Evolutionary conservation across 257 asterid genomes (phyloP).

Genomic region (Lycium ferocissimum): DNA sequence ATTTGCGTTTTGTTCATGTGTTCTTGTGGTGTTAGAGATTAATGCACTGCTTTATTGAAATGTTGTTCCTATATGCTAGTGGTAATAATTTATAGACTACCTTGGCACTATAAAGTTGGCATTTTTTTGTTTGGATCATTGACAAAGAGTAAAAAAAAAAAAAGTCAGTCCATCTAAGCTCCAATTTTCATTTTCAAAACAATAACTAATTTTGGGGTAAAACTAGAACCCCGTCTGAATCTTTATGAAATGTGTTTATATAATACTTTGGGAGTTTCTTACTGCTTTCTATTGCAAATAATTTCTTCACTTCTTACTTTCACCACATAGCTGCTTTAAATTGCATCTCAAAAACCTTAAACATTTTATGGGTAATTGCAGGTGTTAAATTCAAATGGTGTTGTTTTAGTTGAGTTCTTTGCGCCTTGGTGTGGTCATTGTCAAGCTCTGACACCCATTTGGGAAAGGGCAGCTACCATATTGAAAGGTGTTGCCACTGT

Average conservation of each 20-base stretch:
- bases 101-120: neutral
- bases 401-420: constrained; percentile 88
- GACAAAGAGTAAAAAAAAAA: neutral
- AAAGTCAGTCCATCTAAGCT: neutral
- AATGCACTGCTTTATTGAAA: neutral
- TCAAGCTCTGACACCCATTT: constrained; percentile 79
- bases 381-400: constrained; percentile 88
- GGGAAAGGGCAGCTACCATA: constrained; percentile 90
- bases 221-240: neutral
- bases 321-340: neutral
- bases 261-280: neutral
- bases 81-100: neutral
- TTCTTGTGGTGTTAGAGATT: neutral
- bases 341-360: neutral
- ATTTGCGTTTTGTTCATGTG: neutral
- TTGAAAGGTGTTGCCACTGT: constrained; percentile 93
- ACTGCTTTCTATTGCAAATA: neutral
- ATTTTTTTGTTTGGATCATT: neutral
- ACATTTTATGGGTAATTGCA: constrained; percentile 41
- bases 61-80: neutral
- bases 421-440: constrained; percentile 99
- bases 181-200: neutral
- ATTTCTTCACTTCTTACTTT: neutral
- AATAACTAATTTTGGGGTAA: neutral
- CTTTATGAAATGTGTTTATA: neutral